Base-by-base conservation (phyloP, 495 filamentous ascomycete genomes). In the Penicillium lividum region DNA sequence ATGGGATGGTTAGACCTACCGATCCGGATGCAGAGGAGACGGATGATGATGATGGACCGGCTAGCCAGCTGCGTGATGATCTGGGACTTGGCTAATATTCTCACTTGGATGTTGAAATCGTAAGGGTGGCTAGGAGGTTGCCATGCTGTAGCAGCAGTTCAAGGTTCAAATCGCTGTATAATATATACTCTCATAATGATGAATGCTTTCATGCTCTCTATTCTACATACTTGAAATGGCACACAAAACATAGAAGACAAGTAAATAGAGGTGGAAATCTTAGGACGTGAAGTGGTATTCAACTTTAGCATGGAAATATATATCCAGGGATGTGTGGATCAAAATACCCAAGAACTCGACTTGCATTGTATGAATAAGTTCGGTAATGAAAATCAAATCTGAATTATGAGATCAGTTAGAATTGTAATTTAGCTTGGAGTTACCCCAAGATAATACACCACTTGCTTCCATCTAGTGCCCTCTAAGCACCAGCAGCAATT, bases 21-120 rank as follows among this genome's bases (percentile, higher is more conserved):
- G 72, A 77, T 52, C 74, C 75, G 33, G 79, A 76, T 59, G 74
- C 66, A 22, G 71, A 71, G 63, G 75, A 78, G 29, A 73, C 71
- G n/a, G 73, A 75, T 55, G 76, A 80, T 49, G 70, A 79, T 51
- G 59, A 66, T 65, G 78, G 73, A 47, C 73, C 75, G 10, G 76
- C 67, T 42, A 71, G 73, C 59, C 76, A 76, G 66, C 61, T 78
- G 59, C 68, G 73, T 13, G 74, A 75, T 62, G 66, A 76, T 63
- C 53, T 80, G 60, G 73, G 73, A 11, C 52, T 78, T 58, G 74
- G 73, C 36, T 79, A 57, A 63, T 42, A 6, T 51, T 22, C 48
- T 29, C 16, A 16, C 11, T 31, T 10, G 36, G 25, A 28, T 33
- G 48, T 51, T 51, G 28, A 22, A 22, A 22, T 22, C 2, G 22